These are phyloP conservation scores for Vanrija sp. DNA, from an alignment of 1,284 basidiomycete genomes.

Conservation along the genomic window DNA sequence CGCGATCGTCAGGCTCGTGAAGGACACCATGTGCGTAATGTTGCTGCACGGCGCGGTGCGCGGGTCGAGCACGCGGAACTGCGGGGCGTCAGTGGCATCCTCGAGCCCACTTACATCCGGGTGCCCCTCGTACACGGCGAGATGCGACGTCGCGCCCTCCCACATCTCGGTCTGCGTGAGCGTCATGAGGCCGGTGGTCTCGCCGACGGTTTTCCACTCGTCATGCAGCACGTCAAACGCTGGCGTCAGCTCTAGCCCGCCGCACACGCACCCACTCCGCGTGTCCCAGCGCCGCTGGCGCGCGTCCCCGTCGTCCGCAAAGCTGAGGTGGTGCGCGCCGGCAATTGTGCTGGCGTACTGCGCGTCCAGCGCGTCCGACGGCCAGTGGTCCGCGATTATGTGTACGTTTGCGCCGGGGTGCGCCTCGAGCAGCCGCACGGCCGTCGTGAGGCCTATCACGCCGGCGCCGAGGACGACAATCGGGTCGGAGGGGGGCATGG, in stretches of 20 bases:
- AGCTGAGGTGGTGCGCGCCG: conserved; percentile 48
- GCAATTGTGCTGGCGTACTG: conserved; percentile 40
- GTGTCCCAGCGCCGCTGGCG: conserved; percentile 38
- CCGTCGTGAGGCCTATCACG: conserved; percentile 46
- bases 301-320: conserved; percentile 42
- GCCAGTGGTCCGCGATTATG: conserved; percentile 40
- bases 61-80: conserved; percentile 26
- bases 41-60: conserved; percentile 7
- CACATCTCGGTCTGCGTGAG: conserved; percentile 45
- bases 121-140: conserved; percentile 44
- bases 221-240: conserved; percentile 37
- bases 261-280: conserved; percentile 25
- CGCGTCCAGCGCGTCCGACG: conserved; percentile 33
- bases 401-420: conserved; percentile 18
- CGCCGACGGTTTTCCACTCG: conserved; percentile 33
- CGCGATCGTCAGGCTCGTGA: conserved; percentile 48
- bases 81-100: neutral
- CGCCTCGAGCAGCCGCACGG: conserved; percentile 35
- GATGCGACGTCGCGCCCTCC: conserved; percentile 35
- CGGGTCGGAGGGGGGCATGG: conserved; percentile 11
- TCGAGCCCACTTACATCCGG: conserved; percentile 34
- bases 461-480: conserved; percentile 43
- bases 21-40: conserved; percentile 38
- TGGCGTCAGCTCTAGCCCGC: conserved; percentile 12
- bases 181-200: conserved; percentile 37